Evolutionary conservation across 768 basidiomycete species (phyloP), one percentile per base, ranked within the genome.

Genomic region (Kwoniella europaea): DNA sequence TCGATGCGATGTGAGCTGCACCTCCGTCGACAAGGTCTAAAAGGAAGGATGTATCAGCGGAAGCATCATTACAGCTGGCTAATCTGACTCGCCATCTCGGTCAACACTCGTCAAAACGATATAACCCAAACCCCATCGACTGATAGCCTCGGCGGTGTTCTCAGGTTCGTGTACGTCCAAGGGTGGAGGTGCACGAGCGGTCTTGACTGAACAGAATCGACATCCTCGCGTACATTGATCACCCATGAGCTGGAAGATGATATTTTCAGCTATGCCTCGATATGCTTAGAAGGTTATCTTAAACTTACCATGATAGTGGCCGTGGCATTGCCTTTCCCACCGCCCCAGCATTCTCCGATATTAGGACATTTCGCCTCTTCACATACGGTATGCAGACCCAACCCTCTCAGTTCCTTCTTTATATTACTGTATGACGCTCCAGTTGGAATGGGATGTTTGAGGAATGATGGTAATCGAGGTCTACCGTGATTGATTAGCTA

Each of bases 271-370:
- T 50, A 50, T 50, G 46, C 10, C 46, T 7, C 35, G 6, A 13
- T 27, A 22, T 41, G 35, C 35, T 9, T 35, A 4, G 3, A 35
- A 35, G 35, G 35, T 1, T 35, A 16, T 22, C 46, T 43, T 44
- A 46, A 58, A 65, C 87, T 69, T 73, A 93, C 95, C 97, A 99
- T 98, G 82, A 99, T 99, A 2, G 97, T 99, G 12, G 97, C 97
- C 7, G 97, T 99, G 24, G 97, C 97, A 60, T 89, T 88, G 69
- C 89, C 89, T 74, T 91, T 90, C 35, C 84, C 84, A 10, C 94
- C 94, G 53, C 97, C 94, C 97, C 97, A 99, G 79, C 97, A 99
- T 79, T 98, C 96, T n/a, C 96, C 97, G 67, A 99, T 98, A 79
- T 99, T 99, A 0, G 97, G 97, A 86, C 97, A 99, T 72, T 95